Percentiles rank a stretch among this genome's conserved stretches.
Evolutionary conservation across 192 early-diverging fungal genomes (phyloP).

Genomic region (Coemansia sp.): DNA sequence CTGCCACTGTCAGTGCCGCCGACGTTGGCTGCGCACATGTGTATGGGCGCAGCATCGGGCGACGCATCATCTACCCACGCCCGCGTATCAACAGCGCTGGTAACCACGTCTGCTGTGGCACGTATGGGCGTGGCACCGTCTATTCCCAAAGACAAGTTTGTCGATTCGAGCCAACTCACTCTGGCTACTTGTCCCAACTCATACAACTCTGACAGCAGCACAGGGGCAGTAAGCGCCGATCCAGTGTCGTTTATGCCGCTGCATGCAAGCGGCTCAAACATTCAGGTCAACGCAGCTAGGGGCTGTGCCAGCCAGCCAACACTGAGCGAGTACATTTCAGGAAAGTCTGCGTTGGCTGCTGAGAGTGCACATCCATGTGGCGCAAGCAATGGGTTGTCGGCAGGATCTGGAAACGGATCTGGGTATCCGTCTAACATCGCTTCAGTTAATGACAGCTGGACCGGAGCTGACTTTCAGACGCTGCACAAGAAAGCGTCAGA

Average conservation of each 20-base stretch:
- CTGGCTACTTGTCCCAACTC: background rate
- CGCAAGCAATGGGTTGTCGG: background rate
- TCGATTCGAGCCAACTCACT: background rate
- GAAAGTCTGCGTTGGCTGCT: conserved; percentile 11
- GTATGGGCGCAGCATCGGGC: background rate
- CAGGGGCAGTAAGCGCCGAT: background rate
- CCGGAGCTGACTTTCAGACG: conserved; percentile 32
- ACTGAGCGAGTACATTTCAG: conserved; percentile 47
- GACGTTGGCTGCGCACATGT: conserved; percentile 44
- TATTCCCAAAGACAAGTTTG: background rate
- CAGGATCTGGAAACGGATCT: background rate
- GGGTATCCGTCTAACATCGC: background rate
- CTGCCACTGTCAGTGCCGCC: conserved; percentile 53
- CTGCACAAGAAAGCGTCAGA: conserved; percentile 38
- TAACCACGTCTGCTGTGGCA: conserved; percentile 1
- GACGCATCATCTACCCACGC: background rate
- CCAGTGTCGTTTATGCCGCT: background rate
- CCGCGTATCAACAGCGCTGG: conserved; percentile 23
- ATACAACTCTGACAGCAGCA: background rate
- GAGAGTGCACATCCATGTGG: background rate
- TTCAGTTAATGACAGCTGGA: conserved; percentile 42
- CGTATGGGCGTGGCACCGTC: background rate
- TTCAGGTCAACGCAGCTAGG: background rate
- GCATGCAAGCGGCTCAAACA: background rate
- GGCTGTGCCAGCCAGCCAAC: conserved; percentile 30